phyloP scores from a whole-genome alignment of 2,329 filamentous ascomycete species.

The Exutisphaerella laricina region DNA sequence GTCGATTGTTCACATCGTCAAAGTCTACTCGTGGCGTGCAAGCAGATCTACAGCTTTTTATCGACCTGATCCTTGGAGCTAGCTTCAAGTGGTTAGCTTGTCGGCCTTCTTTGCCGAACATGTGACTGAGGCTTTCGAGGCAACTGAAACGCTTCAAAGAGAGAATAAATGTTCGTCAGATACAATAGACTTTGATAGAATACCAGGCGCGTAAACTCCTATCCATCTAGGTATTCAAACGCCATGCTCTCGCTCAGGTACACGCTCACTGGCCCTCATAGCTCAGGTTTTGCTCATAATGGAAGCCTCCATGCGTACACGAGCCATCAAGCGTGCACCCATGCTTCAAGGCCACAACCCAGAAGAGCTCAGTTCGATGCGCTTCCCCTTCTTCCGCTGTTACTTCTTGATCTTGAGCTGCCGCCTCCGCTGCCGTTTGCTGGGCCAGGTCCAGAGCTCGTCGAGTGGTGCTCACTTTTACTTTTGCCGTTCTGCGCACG shows the following conservation, averaged over 20 bases:
- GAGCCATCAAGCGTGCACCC: not conserved
- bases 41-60: too few species aligned
- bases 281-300: not conserved
- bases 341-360: too few species aligned
- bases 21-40: not conserved
- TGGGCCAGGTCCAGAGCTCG: constrained; percentile 8
- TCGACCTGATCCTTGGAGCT: too few species aligned
- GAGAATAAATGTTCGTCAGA: not conserved
- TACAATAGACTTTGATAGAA: constrained; percentile 19
- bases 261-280: constrained; percentile 1
- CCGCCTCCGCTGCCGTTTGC: constrained; percentile 18
- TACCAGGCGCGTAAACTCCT: constrained; percentile 16
- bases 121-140: not conserved
- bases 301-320: not conserved
- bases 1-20: constrained; percentile 1
- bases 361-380: constrained; percentile 16
- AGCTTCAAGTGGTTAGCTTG: not conserved
- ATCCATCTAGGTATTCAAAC: constrained; percentile 22
- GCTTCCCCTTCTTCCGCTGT: constrained; percentile 13
- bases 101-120: not conserved
- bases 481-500: constrained; percentile 22
- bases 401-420: constrained; percentile 20
- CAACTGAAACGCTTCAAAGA: not conserved
- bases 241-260: constrained; percentile 14
- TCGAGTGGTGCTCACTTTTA: constrained; percentile 18